Evolutionary conservation across 1,139 yeast genomes (phyloP), one percentile per base, ranked within the genome.

Genomic region (Suhomyces choctaworum): DNA sequence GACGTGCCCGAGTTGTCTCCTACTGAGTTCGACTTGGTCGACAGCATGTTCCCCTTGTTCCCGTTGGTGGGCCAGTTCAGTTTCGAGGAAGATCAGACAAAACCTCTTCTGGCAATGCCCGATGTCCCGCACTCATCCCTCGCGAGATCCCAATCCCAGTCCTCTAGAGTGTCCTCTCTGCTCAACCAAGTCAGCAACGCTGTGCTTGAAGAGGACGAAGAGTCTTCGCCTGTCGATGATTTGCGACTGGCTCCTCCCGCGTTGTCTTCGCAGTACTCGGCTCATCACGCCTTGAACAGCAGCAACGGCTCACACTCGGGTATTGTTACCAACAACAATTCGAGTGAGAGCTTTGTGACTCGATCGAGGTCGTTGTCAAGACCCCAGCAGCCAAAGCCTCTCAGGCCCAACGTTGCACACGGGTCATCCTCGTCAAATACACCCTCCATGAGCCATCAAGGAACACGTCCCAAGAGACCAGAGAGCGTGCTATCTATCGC

Each of bases 21-120:
- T 2, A 37, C 37, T 11, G 51, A 47, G 26, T 23, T 46, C 23
- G 47, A 46, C 23, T 27, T 44, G 37, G 46, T 41, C 32, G 56
- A 62, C 30, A 53, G 56, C 21, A 62, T 70, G 60, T 75, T 74
- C 45, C 81, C 81, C 2, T 58, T 76, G 20, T 74, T 72, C 38
- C 79, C 80, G 0, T 56, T 76, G 36, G 72, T 75, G 27, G 80
- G 80, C 2, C 62, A 64, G 22, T 57, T 58, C 31, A 66, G 71
- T 32, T 68, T 70, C 42, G 73, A 68, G 25, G 55, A 54, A 33
- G 64, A 56, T 42, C 58, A 57, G 32, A 56, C 64, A 29, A 60
- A 63, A 37, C 74, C 74, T 4, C 52, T 68, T 34, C 64, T 60
- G 60, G 53, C 61, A 5, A 41, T 61, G 7, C 62, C 64, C 5